These are phyloP conservation scores for Nannochloris sp. DNA, from an alignment of 139 green algal species.

Conservation along the genomic window DNA sequence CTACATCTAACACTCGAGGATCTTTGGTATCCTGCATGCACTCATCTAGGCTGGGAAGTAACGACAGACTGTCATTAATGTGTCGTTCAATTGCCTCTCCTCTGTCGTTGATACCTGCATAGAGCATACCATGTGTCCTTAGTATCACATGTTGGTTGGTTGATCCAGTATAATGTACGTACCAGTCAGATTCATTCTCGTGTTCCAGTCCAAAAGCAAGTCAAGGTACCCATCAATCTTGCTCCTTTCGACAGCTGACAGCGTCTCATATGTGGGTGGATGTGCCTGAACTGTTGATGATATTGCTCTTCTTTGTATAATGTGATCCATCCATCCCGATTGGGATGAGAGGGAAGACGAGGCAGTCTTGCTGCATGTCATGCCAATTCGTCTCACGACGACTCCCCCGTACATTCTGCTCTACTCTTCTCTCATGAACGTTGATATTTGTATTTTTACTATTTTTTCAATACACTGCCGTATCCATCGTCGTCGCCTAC, in stretches of 20 bases:
- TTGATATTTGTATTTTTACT: too few relatives aligned
- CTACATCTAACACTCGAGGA: conserved; percentile 69
- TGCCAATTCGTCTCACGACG: too few relatives aligned
- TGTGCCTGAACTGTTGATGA: too few relatives aligned
- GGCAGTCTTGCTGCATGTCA: too few relatives aligned
- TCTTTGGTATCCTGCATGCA: background rate
- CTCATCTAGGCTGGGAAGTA: conserved; percentile 60
- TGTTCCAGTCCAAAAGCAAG: conserved; percentile 57
- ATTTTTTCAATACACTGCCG: too few relatives aligned
- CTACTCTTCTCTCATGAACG: too few relatives aligned
- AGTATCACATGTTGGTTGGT: too few relatives aligned
- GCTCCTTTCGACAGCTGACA: conserved; percentile 15
- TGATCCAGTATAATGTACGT: background rate
- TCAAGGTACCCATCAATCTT: conserved; percentile 52
- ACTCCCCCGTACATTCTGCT: too few relatives aligned
- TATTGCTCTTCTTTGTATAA: too few relatives aligned
- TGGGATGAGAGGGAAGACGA: too few relatives aligned
- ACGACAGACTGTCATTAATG: conserved; percentile 64
- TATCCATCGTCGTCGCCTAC: too few relatives aligned
- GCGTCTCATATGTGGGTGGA: background rate
- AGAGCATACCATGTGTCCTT: background rate
- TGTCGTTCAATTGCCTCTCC: conserved; percentile 53
- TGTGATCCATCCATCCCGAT: too few relatives aligned
- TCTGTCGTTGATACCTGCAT: conserved; percentile 47
- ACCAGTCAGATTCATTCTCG: conserved; percentile 73